Evolutionary conservation across 371 early-diverging fungal genomes (phyloP), one percentile per base, ranked within the genome.

Genomic region (Conidiobolus incongruus): DNA sequence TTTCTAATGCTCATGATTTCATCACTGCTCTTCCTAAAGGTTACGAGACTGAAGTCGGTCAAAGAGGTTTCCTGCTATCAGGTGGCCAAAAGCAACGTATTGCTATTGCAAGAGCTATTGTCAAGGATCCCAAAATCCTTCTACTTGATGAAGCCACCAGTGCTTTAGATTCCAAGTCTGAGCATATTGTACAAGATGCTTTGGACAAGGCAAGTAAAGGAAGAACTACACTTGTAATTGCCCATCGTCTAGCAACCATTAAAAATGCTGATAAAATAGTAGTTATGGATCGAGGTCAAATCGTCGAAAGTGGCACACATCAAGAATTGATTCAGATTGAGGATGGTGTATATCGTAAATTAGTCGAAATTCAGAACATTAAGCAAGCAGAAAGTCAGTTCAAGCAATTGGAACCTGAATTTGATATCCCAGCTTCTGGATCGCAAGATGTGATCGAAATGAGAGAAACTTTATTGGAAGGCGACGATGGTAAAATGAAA

Each of bases 11-110:
- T 37, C 72, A 80, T 50, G 66, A 69, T 26, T 80, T 76, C 37
- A 68, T 84, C 47, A 49, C 30, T 23, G 38, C 49, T 24, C 50
- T 74, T 22, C 72, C 74, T 16, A 43, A 69, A n/a, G 73, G 71
- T 8, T 89, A 81, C 52, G 60, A 80, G 42, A 85, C 87, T 0
- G 54, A 60, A 30, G 72, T 77, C 2, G 79, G 79, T 40, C 75
- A 77, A 30, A 65, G 66, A 38, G 77, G 73, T 5, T 57, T 60
- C 13, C 65, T 62, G 34, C 41, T 74, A 2, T 63, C 65, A 45
- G 75, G 75, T 43, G 77, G 77, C 29, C 62, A 60, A 48, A n/a
- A n/a, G n/a, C n/a, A n/a, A n/a, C n/a, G n/a, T n/a, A 57, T 68
- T 15, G 46, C 63, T 28, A 58, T 88, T 47, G 81, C 84, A 1